phyloP scores from a whole-genome alignment of 164 flowering plant species.

The Chloranthus sessilifolius region DNA sequence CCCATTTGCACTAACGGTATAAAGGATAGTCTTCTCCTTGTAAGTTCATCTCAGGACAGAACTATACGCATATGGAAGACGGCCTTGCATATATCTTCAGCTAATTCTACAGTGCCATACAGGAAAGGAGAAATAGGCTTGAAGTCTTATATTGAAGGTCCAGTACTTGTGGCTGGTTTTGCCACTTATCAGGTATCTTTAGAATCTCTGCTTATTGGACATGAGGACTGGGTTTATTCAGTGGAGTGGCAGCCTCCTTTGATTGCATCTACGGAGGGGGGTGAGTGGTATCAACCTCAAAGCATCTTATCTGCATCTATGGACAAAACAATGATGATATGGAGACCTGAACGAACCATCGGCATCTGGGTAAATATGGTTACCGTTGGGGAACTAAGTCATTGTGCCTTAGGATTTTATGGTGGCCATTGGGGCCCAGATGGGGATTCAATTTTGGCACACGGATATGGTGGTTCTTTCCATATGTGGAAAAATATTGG shows the following conservation, averaged over 20 bases:
- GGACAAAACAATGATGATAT: slow-evolving; percentile 99
- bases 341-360: slow-evolving; percentile 92
- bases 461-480: slow-evolving; percentile 96
- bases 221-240: slow-evolving; percentile 99
- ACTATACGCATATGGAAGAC: slow-evolving; percentile 94
- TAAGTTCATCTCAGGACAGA: slow-evolving; percentile 95
- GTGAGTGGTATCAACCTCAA: slow-evolving; percentile 50
- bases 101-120: slow-evolving; percentile 18
- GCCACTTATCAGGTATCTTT: slow-evolving; percentile 73
- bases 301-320: slow-evolving; percentile 94
- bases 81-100: slow-evolving; percentile 23
- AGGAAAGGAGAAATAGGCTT: slow-evolving; percentile 49
- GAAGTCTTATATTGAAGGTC: slow-evolving; percentile 87
- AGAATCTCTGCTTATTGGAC: slow-evolving; percentile 92
- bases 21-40: slow-evolving; percentile 51
- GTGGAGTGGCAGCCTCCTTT: slow-evolving; percentile 92
- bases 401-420: slow-evolving; percentile 95
- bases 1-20: slow-evolving; percentile 39
- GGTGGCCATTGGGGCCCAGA: slow-evolving; percentile 95
- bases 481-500: slow-evolving; percentile 95
- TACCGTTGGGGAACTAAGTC: slow-evolving; percentile 92
- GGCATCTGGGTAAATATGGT: slow-evolving; percentile 98
- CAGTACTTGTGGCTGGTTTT: slow-evolving; percentile 56
- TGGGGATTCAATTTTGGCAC: slow-evolving; percentile 77
- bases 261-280: slow-evolving; percentile 26